phyloP scores from a whole-genome alignment of 495 filamentous ascomycete genomes.

The Cudoniella acicularis region DNA sequence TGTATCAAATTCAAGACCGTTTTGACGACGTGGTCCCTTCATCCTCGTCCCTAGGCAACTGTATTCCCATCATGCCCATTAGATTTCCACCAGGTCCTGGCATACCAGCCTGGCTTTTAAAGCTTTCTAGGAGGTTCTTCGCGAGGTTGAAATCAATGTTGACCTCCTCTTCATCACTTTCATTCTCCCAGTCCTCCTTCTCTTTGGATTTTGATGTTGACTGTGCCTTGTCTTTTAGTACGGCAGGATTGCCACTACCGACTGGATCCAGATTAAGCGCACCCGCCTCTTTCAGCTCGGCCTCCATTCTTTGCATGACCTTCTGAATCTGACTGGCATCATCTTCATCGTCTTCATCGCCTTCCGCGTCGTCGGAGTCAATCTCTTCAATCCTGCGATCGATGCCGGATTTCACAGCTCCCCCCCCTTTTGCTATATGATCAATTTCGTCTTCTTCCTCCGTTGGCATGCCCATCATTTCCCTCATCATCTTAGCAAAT shows the following conservation, averaged over 20 bases:
- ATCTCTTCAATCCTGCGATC: conserved; percentile 39
- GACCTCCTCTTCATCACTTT: conserved; percentile 52
- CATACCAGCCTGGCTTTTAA: conserved; percentile 82
- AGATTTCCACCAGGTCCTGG: conserved; percentile 84
- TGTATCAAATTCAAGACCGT: background rate
- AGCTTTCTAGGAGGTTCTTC: conserved; percentile 86
- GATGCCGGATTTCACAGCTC: conserved; percentile 1
- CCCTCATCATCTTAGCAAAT: conserved; percentile 83
- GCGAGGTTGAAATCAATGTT: conserved; percentile 83
- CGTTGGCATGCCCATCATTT: conserved; percentile 84
- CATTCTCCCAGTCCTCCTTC: conserved; percentile 28
- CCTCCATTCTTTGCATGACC: conserved; percentile 73
- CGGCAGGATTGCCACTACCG: no score
- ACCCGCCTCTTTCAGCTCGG: conserved; percentile 73
- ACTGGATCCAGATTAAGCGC: conserved; percentile 60
- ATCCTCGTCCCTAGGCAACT: conserved; percentile 73
- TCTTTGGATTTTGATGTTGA: conserved; percentile 14
- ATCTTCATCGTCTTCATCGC: conserved; percentile 44
- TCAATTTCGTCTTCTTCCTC: conserved; percentile 32
- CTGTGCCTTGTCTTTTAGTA: conserved; percentile 1
- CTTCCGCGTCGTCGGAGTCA: conserved; percentile 35
- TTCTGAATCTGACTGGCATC: conserved; percentile 68
- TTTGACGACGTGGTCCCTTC: conserved; percentile 18
- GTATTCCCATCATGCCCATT: conserved; percentile 77
- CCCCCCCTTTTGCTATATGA: conserved; percentile 16